phyloP scores from a whole-genome alignment of 306 rosid genomes.

The Potentilla sterilis region DNA sequence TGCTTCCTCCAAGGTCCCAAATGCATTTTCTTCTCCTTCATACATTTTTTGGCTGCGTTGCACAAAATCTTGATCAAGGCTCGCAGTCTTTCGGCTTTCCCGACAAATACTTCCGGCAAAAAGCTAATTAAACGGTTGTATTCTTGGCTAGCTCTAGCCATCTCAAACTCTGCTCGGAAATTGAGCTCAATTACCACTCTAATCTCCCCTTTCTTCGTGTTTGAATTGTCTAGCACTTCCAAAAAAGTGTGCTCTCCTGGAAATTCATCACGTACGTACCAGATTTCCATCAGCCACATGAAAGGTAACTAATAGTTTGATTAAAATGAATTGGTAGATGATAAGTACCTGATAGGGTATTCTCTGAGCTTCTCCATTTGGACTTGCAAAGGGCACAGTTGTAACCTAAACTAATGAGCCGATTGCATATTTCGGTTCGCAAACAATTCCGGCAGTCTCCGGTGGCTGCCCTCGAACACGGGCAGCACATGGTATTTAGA shows the following conservation, averaged over 20 bases:
- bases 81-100: slow-evolving; percentile 61
- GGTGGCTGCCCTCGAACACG: slow-evolving; percentile 33
- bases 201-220: slow-evolving; percentile 33
- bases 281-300: background rate
- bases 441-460: slow-evolving; percentile 66
- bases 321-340: background rate
- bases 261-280: background rate
- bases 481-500: slow-evolving; percentile 32
- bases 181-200: slow-evolving; percentile 65
- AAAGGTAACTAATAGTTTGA: too few species aligned
- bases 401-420: slow-evolving; percentile 48
- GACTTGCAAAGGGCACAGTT: slow-evolving; percentile 67
- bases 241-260: slow-evolving; percentile 70
- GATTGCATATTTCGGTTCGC: slow-evolving; percentile 51
- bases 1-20: slow-evolving; percentile 87
- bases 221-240: slow-evolving; percentile 55
- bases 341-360: slow-evolving; percentile 56
- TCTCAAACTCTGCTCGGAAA: slow-evolving; percentile 71
- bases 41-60: slow-evolving; percentile 65
- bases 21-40: slow-evolving; percentile 89
- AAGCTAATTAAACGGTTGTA: slow-evolving; percentile 48
- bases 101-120: slow-evolving; percentile 68
- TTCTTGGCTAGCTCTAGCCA: slow-evolving; percentile 64
- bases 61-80: slow-evolving; percentile 61
- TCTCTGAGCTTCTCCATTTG: slow-evolving; percentile 57